A percentile compares a stretch with the other conserved stretches of the same genome.
Conservation (phyloP, 768 basidiomycete species). For the Leccinum rimulosum region DNA sequence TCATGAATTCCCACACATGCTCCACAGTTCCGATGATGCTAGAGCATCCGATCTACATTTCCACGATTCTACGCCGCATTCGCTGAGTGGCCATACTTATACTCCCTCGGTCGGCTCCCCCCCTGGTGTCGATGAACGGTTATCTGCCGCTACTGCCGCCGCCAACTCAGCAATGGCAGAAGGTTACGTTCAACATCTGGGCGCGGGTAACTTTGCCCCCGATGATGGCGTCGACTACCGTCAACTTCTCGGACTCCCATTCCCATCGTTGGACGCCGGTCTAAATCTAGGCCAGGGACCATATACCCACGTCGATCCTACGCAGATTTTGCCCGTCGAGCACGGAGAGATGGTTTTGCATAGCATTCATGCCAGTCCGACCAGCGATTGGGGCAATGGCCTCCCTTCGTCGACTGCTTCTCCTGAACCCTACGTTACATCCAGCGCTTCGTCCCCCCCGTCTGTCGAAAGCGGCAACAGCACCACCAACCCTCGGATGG, state of each 20-base stretch:
- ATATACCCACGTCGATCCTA: conserved; percentile 87
- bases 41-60: conserved; percentile 31
- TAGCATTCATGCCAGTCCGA: conserved; percentile 70
- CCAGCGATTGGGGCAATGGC: conserved; percentile 79
- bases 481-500: conserved; percentile 27
- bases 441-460: conserved; percentile 72
- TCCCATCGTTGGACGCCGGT: conserved; percentile 49
- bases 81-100: conserved; percentile 33
- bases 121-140: conserved; percentile 40
- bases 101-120: conserved; percentile 35
- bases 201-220: conserved; percentile 47
- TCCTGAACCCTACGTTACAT: conserved; percentile 70
- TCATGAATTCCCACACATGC: conserved; percentile 36
- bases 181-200: conserved; percentile 61
- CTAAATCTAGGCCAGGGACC: conserved; percentile 42
- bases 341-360: conserved; percentile 41
- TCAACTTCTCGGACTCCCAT: conserved; percentile 63
- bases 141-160: conserved; percentile 63
- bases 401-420: conserved; percentile 69
- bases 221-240: conserved; percentile 65
- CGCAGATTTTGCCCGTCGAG: conserved; percentile 68
- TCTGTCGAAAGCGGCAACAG: conserved; percentile 51
- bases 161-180: conserved; percentile 72
- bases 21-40: conserved; percentile 26
- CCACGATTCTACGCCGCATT: conserved; percentile 32